phyloP scores from a whole-genome alignment of 1,284 basidiomycete species.

The Ustanciosporium gigantosporum region DNA sequence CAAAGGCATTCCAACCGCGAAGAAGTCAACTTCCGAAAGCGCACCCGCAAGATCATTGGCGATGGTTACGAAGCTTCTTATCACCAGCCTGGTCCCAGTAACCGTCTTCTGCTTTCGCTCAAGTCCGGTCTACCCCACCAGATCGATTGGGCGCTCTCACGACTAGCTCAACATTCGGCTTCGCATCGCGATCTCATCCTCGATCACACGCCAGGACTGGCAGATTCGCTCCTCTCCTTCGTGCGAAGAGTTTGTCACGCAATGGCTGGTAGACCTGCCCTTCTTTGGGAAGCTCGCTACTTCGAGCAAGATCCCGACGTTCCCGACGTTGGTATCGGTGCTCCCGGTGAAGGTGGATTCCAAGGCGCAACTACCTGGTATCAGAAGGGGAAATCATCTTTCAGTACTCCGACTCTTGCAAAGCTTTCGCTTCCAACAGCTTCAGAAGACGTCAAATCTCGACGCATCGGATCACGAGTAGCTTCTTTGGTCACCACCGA shows the following conservation, averaged over 20 bases:
- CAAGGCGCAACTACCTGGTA: slow-evolving; percentile 13
- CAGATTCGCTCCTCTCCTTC: slow-evolving; percentile 45
- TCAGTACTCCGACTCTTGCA: not conserved
- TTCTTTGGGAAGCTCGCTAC: slow-evolving; percentile 37
- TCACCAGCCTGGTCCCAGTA: slow-evolving; percentile 45
- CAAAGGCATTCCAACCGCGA: not conserved
- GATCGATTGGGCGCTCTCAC: slow-evolving; percentile 55
- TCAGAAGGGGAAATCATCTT: no score
- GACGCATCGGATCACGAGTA: not conserved
- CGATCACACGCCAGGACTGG: slow-evolving; percentile 45
- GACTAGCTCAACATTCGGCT: slow-evolving; percentile 35
- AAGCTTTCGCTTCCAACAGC: not conserved
- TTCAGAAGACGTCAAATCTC: not conserved
- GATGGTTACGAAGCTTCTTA: slow-evolving; percentile 36
- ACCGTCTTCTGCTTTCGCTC: slow-evolving; percentile 53
- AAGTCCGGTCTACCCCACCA: slow-evolving; percentile 53
- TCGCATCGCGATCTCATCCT: slow-evolving; percentile 25
- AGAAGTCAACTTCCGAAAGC: slow-evolving; percentile 2
- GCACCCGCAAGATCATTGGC: slow-evolving; percentile 17
- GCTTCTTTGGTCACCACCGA: not conserved
- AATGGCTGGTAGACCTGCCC: slow-evolving; percentile 24
- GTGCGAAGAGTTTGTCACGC: slow-evolving; percentile 41
- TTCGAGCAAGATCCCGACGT: slow-evolving; percentile 40
- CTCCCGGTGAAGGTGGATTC: slow-evolving; percentile 31
- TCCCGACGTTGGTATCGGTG: slow-evolving; percentile 43